A percentile compares a stretch with the other conserved stretches of the same genome.
Evolutionary conservation across 257 asterid genomes (phyloP).

Genomic region (Primulina huaijiensis): DNA sequence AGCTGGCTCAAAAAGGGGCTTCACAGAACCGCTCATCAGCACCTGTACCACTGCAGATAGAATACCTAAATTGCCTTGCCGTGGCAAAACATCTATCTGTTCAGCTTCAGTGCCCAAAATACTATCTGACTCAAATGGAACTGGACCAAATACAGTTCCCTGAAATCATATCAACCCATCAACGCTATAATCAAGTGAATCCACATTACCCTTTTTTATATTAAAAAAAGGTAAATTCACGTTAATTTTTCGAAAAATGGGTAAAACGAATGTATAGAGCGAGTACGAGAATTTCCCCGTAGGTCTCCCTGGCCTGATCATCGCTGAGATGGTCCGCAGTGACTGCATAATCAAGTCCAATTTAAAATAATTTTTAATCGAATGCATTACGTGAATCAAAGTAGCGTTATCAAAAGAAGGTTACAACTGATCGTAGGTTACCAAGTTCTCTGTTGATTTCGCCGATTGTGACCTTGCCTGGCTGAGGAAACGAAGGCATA

Average conservation of each 20-base stretch:
- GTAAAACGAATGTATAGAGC: background rate
- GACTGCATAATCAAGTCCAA: conserved; percentile 41
- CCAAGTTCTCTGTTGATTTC: conserved; percentile 87
- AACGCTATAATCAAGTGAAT: conserved; percentile 1
- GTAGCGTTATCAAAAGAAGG: background rate
- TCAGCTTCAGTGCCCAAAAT: conserved; percentile 34
- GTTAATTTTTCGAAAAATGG: background rate
- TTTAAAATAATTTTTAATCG: background rate
- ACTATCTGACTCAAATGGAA: conserved; percentile 54
- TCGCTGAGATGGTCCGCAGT: conserved; percentile 68
- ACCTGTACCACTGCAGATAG: conserved; percentile 43
- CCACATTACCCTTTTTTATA: background rate
- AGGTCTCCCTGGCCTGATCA: conserved; percentile 73
- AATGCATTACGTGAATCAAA: background rate
- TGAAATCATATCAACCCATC: conserved; percentile 34
- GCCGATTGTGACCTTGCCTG: conserved; percentile 81
- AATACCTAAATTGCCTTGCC: conserved; percentile 38
- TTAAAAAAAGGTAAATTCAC: background rate
- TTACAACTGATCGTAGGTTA: conserved; percentile 21
- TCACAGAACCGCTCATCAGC: conserved; percentile 46
- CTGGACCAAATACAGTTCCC: conserved; percentile 76
- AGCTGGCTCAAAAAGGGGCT: conserved; percentile 52
- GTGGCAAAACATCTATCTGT: conserved; percentile 34
- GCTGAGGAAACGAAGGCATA: conserved; percentile 86
- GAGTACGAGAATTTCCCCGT: conserved; percentile 68